Evolutionary conservation across 2,329 filamentous ascomycete species (phyloP), one percentile per base, ranked within the genome.

Genomic region (Grosmannia penicillata): DNA sequence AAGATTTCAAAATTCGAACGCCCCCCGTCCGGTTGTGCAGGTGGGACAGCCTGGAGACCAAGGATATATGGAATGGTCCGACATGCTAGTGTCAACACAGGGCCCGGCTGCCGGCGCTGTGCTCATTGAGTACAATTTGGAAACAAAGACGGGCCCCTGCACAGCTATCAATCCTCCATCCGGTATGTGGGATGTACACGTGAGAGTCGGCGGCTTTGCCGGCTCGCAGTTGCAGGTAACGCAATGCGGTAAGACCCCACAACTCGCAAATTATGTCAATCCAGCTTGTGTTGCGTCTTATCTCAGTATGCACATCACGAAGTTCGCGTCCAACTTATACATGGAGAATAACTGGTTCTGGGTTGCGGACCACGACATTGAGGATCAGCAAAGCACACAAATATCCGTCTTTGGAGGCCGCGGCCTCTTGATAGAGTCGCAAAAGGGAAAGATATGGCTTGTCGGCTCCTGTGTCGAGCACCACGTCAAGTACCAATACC

Each of bases 111-210:
- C 74, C 1, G 82, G 82, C 5, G 82, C 81, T 1, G 64, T 78
- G 8, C 59, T 86, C 7, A 72, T 86, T 41, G 68, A 87, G 51
- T 86, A 77, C 65, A 87, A 87, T 52, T 61, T 86, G 14, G 66
- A 64, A 36, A 64, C 64, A 14, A 48, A 56, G 4, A 50, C 50
- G 1, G 48, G 46, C 2, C 33, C 42, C 4, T 47, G 46, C 26
- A 35, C 43, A 4, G 45, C 46, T 9, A 42, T 36, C 6, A 44
- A 42, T 19, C 44, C 42, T 14, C 65, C 66, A 3, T 61, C 61
- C 4, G 75, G 71, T 13, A 66, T 79, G 54, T 87, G 81, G 82
- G 82, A 87, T 48, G 72, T 79, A 11, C 82, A 87, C 57, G 71
- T 79, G 51, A 75, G 82, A 48, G 68, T 89, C 35, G 82, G 80